phyloP scores from a whole-genome alignment of 1,284 basidiomycete species.

The Ceratobasidium sp. region DNA sequence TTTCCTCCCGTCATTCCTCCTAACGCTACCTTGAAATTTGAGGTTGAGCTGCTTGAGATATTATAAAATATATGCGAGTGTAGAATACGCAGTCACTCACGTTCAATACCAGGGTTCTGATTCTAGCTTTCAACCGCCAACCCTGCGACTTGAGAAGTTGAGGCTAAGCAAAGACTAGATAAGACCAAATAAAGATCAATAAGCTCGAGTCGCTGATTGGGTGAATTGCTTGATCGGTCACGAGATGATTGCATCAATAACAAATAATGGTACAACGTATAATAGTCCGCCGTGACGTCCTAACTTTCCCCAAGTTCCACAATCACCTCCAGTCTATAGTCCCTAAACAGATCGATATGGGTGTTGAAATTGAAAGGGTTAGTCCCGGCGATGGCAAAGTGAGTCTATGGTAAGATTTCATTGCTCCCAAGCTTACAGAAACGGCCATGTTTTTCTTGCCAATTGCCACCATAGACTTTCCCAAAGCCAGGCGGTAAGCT shows the following conservation, averaged over 20 bases:
- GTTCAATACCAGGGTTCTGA: too few relatives aligned
- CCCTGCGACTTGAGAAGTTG: too few relatives aligned
- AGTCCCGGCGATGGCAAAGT: slow-evolving; percentile 62
- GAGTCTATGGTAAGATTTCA: slow-evolving; percentile 3
- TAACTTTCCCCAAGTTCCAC: slow-evolving; percentile 6
- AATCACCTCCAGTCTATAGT: neutral
- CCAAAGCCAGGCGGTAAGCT: slow-evolving; percentile 66
- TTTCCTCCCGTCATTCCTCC: slow-evolving; percentile 51
- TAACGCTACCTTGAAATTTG: slow-evolving; percentile 53
- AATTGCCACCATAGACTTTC: slow-evolving; percentile 55
- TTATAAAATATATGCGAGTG: slow-evolving; percentile 7
- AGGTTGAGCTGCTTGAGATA: slow-evolving; percentile 52
- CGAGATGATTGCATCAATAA: slow-evolving; percentile 22
- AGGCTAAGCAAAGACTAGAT: too few relatives aligned
- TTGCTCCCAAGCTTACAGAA: neutral
- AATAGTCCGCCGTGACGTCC: slow-evolving; percentile 1
- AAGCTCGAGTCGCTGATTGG: too few relatives aligned
- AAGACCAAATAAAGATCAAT: too few relatives aligned
- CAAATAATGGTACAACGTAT: neutral
- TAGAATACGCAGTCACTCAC: neutral
- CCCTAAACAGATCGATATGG: slow-evolving; percentile 53
- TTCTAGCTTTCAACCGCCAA: too few relatives aligned
- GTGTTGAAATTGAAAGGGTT: slow-evolving; percentile 64
- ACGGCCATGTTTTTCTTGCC: neutral
- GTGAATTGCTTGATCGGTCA: slow-evolving; percentile 10